Evolutionary conservation across 2,329 filamentous ascomycete genomes (phyloP), one percentile per base, ranked within the genome.

Genomic region (Neonectria magnoliae): DNA sequence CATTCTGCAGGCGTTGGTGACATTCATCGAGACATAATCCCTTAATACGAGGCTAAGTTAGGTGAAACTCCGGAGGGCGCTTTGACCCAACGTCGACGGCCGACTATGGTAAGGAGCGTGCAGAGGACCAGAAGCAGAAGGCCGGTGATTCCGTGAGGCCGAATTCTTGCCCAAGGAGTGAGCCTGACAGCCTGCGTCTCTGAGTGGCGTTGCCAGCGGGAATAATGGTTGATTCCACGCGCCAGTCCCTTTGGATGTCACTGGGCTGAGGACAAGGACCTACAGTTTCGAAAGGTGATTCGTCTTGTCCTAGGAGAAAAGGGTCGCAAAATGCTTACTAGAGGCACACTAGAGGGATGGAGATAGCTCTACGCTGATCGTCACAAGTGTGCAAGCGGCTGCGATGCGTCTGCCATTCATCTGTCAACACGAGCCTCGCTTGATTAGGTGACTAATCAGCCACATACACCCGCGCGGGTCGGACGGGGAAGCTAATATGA

Each of bases 41-140:
- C 60, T 59, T 62, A 66, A 65, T 47, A 56, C 29, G 55, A 60
- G 63, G 64, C 71, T 73, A 73, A 69, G 31, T 59, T 69, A 73
- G 68, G 60, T 73, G 71, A 73, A 73, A 73, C 71, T 65, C 53
- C 61, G 53, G 62, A 70, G 42, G 53, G 56, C 71, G 71, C 71
- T 73, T 69, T 71, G 71, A 71, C 71, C 63, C 27, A 20, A 45
- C 52, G 29, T 48, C 25, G 51, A 62, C n/a, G 42, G 48, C 59
- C 57, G 33, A 56, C 55, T 61, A 25, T 47, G 58, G 59, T 31
- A 62, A 68, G 58, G 16, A 68, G 16, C 22, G 3, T 50, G 58
- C 11, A 41, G 48, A 61, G 27, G 45, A 53, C 48, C 47, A 59
- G 42, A 57, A 57, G 55, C 50, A 64, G 62, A 59, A 45, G 51